These are phyloP conservation scores for Gaertneriomyces sp. DNA, from an alignment of 192 early-diverging fungal genomes.

Conservation along the genomic window DNA sequence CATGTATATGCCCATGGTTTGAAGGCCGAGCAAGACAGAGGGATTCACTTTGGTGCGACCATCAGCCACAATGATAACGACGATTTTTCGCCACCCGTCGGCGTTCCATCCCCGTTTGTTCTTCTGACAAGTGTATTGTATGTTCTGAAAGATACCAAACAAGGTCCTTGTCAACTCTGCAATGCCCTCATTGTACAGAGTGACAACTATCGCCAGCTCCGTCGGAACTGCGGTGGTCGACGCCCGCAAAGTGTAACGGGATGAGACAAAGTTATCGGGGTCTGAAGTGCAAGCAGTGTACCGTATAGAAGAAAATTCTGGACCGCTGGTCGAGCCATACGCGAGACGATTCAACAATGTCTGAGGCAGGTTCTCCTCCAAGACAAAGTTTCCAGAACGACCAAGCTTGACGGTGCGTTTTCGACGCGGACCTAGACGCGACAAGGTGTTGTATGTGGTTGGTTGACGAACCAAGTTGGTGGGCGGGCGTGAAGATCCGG, in stretches of 20 bases:
- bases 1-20: constrained; percentile 46
- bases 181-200: constrained; percentile 59
- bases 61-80: constrained; percentile 73
- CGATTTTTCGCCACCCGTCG: constrained; percentile 73
- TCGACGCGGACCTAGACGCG: neutral
- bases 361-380: constrained; percentile 27
- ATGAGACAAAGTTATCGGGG: constrained; percentile 53
- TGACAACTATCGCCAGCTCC: constrained; percentile 75
- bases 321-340: constrained; percentile 43
- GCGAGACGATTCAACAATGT: constrained; percentile 30
- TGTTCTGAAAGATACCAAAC: constrained; percentile 47
- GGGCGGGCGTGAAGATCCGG: too few species aligned
- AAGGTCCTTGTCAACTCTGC: constrained; percentile 31
- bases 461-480: too few species aligned
- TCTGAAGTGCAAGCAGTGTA: constrained; percentile 70
- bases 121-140: constrained; percentile 43
- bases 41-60: constrained; percentile 64
- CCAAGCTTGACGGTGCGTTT: constrained; percentile 25
- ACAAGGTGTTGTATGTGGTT: too few species aligned
- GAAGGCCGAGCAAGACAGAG: constrained; percentile 66
- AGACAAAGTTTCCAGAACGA: constrained; percentile 32
- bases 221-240: constrained; percentile 51
- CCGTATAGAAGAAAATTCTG: constrained; percentile 76
- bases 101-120: constrained; percentile 50
- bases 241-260: constrained; percentile 73